Evolutionary conservation across 2,329 filamentous ascomycete genomes (phyloP).

Genomic region (Fusarium vanettenii): DNA sequence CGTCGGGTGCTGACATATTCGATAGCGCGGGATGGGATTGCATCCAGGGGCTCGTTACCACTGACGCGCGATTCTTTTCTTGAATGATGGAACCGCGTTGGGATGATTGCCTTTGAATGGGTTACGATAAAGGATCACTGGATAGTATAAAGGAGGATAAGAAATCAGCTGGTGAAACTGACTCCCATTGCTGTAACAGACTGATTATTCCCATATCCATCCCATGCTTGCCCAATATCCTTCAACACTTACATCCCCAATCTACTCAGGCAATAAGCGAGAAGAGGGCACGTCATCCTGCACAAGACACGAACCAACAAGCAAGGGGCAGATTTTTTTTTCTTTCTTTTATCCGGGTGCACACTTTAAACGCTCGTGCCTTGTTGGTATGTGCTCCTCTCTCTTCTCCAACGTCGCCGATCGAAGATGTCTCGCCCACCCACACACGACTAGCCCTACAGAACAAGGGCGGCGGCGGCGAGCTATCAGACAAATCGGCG

Average conservation of each 20-base stretch:
- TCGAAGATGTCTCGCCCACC: background rate
- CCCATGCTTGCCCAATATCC: background rate
- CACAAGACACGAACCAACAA: background rate
- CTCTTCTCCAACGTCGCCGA: background rate
- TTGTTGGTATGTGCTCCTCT: background rate
- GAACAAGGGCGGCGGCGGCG: background rate
- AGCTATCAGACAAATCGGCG: background rate
- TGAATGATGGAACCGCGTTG: background rate
- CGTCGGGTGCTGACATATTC: background rate
- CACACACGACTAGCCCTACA: background rate
- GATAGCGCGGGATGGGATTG: background rate
- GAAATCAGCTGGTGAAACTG: background rate
- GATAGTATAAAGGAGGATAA: background rate
- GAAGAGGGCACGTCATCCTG: background rate
- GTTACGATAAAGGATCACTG: background rate
- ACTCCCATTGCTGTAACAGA: background rate
- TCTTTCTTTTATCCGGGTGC: background rate
- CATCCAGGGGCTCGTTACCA: background rate
- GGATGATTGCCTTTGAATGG: background rate
- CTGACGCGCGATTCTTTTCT: background rate
- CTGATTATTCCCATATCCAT: background rate
- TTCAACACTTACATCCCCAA: background rate
- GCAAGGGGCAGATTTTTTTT: background rate
- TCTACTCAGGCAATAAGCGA: background rate
- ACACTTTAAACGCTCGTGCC: background rate